Evolutionary conservation across 1,284 basidiomycete species (phyloP), one percentile per base, ranked within the genome.

Genomic region (Trametes versicolor): DNA sequence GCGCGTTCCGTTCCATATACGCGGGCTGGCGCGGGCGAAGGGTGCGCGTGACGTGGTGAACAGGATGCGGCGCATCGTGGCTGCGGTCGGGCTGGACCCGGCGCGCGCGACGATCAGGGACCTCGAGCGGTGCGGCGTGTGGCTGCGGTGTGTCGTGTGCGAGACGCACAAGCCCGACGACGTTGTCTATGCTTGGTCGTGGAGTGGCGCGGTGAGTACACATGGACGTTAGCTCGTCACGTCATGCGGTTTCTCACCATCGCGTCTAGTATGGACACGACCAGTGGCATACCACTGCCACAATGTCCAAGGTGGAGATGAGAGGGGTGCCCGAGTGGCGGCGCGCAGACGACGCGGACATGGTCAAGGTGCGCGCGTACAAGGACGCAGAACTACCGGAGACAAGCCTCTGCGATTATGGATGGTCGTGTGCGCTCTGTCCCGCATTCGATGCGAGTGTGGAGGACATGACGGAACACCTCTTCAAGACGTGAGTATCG

Each of bases 41-140:
- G 17, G 29, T 9, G 50, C 17, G 4, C 23, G 48, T 6, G 15
- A 2, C 1, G 8, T 13, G n/a, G 25, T 41, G 1, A 21, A 21
- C 8, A n/a, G 17, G 34, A 41, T 62, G 53, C 36, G 37, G 0
- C 4, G 21, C 1, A 48, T 62, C 53, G 47, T 62, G 17, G 19
- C 37, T n/a, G 36, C 36, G 34, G 10, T 50, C 12, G 60, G 60
- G n/a, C 48, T 62, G 2, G 54, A 62, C 19, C 60, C 60, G 2
- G 47, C 34, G 17, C 23, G 47, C 23, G 53, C 53, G 37, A 56
- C 60, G 12, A 19, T 55, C 23, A 47, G n/a, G n/a, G n/a, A n/a
- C n/a, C n/a, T n/a, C n/a, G n/a, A n/a, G n/a, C n/a, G n/a, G n/a
- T n/a, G n/a, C 49, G 2, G 53, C 12, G 53, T 15, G 19, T 34